A percentile compares a stretch with the other conserved stretches of the same genome.
phyloP scores from a whole-genome alignment of 345 rosid species.

The Nasturtium officinale region DNA sequence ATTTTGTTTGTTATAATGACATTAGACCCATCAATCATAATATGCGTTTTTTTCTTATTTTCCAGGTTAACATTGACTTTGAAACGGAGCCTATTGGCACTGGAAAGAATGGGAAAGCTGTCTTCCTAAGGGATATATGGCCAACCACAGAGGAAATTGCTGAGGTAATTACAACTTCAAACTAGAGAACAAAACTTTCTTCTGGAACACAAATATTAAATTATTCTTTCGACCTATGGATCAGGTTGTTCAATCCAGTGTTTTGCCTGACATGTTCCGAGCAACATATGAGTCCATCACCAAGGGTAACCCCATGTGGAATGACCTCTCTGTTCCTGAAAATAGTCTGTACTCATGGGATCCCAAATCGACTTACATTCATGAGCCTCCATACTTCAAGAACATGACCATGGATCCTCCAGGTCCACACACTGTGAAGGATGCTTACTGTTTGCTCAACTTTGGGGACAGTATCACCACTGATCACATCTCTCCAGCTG shows the following conservation, averaged over 20 bases:
- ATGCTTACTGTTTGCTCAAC: constrained; percentile 91
- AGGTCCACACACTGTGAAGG: constrained; percentile 85
- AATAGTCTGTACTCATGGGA: constrained; percentile 76
- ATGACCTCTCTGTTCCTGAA: constrained; percentile 68
- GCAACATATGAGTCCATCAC: constrained; percentile 92
- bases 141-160: constrained; percentile 90
- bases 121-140: constrained; percentile 93
- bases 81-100: constrained; percentile 90
- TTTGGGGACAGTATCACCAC: constrained; percentile 98
- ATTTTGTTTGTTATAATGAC: constrained; percentile 11
- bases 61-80: constrained; percentile 93
- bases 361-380: constrained; percentile 89
- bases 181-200: too few species aligned
- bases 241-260: constrained; percentile 90
- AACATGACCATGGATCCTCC: constrained; percentile 91
- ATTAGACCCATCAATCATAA: background rate
- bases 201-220: background rate
- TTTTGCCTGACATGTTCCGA: constrained; percentile 90
- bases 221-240: background rate
- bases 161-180: constrained; percentile 53
- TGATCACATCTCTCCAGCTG: constrained; percentile 98
- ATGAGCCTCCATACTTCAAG: constrained; percentile 99
- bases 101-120: constrained; percentile 78
- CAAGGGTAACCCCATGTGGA: constrained; percentile 97
- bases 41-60: background rate